A percentile compares a stretch with the other conserved stretches of the same genome.
These are phyloP conservation scores for Ustilago crameri DNA, from an alignment of 1,284 basidiomycete genomes.

Conservation along the genomic window DNA sequence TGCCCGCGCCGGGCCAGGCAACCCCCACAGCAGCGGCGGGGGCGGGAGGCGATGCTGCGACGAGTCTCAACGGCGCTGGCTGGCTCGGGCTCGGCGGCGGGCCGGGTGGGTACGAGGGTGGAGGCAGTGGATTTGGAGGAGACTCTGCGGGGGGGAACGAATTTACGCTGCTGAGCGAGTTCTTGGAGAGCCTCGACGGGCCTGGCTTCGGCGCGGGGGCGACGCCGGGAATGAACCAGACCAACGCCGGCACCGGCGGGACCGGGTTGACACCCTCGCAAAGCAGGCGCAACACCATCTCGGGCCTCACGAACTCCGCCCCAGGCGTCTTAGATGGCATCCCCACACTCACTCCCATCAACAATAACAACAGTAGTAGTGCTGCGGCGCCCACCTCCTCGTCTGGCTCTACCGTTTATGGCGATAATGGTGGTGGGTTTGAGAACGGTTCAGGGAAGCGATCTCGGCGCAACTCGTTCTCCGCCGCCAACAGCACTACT, in stretches of 20 bases:
- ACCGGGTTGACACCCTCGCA: constrained; percentile 29
- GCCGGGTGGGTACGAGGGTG: constrained; percentile 38
- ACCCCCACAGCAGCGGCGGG: neutral
- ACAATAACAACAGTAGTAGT: neutral
- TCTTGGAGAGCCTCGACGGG: constrained; percentile 63
- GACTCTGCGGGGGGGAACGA: constrained; percentile 64
- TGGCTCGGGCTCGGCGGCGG: constrained; percentile 64
- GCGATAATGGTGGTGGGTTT: neutral
- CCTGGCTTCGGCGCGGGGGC: constrained; percentile 36
- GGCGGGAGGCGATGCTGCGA: constrained; percentile 15
- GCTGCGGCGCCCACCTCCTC: neutral
- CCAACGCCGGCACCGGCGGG: constrained; percentile 11
- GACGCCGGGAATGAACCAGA: constrained; percentile 26
- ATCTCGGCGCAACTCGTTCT: constrained; percentile 45
- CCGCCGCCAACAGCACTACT: constrained; percentile 9
- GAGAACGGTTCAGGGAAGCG: constrained; percentile 18
- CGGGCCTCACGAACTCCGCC: constrained; percentile 7
- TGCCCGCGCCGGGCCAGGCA: neutral
- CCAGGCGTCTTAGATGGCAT: constrained; percentile 18
- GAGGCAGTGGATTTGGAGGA: constrained; percentile 51
- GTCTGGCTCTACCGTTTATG: neutral
- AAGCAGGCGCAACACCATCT: constrained; percentile 36
- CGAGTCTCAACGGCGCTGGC: constrained; percentile 57
- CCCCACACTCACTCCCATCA: constrained; percentile 31
- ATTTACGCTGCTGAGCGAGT: constrained; percentile 62